Evolutionary conservation across 2,329 filamentous ascomycete genomes (phyloP), one percentile per base, ranked within the genome.

Genomic region (Passalora sequoiae): DNA sequence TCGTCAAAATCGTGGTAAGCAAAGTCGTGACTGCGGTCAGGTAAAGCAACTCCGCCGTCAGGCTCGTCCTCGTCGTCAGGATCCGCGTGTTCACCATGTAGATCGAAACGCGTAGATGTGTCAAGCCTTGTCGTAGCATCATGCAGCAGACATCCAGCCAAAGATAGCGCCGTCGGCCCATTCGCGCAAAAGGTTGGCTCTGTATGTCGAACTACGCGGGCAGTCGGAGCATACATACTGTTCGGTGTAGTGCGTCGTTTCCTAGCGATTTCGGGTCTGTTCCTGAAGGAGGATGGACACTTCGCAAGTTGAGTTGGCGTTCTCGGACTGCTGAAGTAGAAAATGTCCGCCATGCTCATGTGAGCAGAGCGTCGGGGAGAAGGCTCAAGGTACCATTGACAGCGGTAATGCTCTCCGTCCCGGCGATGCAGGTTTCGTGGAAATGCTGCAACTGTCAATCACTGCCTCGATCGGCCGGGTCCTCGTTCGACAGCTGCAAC

Each of bases 181-280:
- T 40, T 60, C 10, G 51, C 46, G 38, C 54, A 56, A 28, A 60
- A 61, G 5, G 49, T 47, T 16, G 53, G 56, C 49, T 59, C 57
- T n/a, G 50, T 49, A 31, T 54, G 50, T n/a, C 46, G 55, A 40
- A 56, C 57, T 38, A 61, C 52, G 42, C 53, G 58, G 25, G 57
- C 56, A 37, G 47, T 49, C 24, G 53, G 50, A n/a, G 38, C 43
- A 20, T 44, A 50, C 46, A 54, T 50, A 33, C 31, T 50, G 33
- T 31, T 29, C 16, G 52, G 45, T 39, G 50, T 30, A 8, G 44
- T 28, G n/a, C 48, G 50, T 32, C 46, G 46, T 32, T 43, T 46
- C 36, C 45, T 55, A 27, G 24, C 12, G 6, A 39, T 33, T 29
- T 47, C 47, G 2, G 46, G 43, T 38, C 43, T 51, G n/a, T 43